Evolutionary conservation across 768 basidiomycete genomes (phyloP), one percentile per base, ranked within the genome.

Genomic region (Saitozyma sp.): DNA sequence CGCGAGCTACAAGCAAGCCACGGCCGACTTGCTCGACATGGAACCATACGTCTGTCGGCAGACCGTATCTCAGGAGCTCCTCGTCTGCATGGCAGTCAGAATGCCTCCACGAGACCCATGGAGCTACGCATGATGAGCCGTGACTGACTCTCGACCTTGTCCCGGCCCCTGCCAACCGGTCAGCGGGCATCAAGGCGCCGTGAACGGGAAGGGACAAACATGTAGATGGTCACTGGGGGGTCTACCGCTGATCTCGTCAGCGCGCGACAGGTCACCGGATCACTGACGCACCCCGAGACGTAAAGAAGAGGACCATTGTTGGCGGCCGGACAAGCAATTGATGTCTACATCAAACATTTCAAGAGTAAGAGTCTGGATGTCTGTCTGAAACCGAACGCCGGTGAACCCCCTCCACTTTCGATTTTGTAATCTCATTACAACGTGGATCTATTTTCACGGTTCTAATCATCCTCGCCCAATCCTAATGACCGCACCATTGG

Each of bases 131-230:
- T 10, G 40, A 6, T 17, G 13, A 16, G 9, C 38, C 13, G 54
- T 37, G 56, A 59, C 88, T 74, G 71, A 92, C 91, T 92, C 82
- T 96, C 91, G 63, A 92, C 88, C 82, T 99, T 98, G 84, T 99
- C 95, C 76, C 86, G 87, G 38, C 95, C 82, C 71, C 79, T 80
- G 40, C 66, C 17, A 8, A 42, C 17, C 29, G 3, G 49, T 66
- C 41, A 63, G 45, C 29, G 56, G 39, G 20, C 43, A 38, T 37
- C 19, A 17, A 37, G 39, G 9, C 19, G 19, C 5, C n/a, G 37
- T 16, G 8, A 43, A 11, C 40, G 45, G 19, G 29, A 41, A 55
- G 19, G 10, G 54, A 68, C 71, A 49, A 50, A 93, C 93, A 97
- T 96, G 80, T 95, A 97, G 60, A 97, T 82, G 37, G 81, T 85